Conservation (phyloP, 192 early-diverging fungal genomes). For the Dimargaris xerosporica region DNA sequence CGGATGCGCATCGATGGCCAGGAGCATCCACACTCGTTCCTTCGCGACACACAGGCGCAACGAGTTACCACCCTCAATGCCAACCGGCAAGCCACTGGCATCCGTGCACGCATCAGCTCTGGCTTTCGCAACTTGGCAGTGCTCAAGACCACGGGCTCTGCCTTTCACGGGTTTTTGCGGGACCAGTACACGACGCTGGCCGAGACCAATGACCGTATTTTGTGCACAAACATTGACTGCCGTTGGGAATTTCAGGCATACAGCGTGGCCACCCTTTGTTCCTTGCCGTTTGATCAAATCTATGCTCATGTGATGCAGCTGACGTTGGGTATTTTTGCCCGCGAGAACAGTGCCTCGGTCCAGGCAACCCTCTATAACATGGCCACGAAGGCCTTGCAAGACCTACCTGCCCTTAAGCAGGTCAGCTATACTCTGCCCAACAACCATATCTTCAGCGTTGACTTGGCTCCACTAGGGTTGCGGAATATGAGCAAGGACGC, state of each 20-base stretch:
- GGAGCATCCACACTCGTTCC: constrained; percentile 54
- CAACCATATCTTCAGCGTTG: constrained; percentile 60
- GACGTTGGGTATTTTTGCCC: constrained; percentile 61
- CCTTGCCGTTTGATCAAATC: constrained; percentile 35
- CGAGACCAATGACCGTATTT: constrained; percentile 58
- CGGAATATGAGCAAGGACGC: constrained; percentile 48
- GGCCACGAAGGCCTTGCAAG: constrained; percentile 43
- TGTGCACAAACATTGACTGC: constrained; percentile 57
- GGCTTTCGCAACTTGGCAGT: constrained; percentile 57
- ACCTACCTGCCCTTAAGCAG: constrained; percentile 37
- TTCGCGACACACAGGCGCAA: constrained; percentile 50
- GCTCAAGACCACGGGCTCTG: constrained; percentile 70
- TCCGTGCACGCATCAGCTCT: constrained; percentile 28
- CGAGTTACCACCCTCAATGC: constrained; percentile 34
- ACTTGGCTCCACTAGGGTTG: constrained; percentile 52
- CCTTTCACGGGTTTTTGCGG: constrained; percentile 55
- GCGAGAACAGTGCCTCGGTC: constrained; percentile 59
- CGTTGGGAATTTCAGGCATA: constrained; percentile 39
- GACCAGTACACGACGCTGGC: constrained; percentile 60
- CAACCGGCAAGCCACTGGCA: constrained; percentile 21
- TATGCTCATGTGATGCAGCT: constrained; percentile 40
- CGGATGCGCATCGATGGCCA: constrained; percentile 44
- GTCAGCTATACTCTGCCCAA: constrained; percentile 61
- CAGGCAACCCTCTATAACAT: constrained; percentile 70
- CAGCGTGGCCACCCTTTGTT: constrained; percentile 14